Conservation (phyloP, 169 alveolate genomes). For the Cryptosporidium felis region DNA sequence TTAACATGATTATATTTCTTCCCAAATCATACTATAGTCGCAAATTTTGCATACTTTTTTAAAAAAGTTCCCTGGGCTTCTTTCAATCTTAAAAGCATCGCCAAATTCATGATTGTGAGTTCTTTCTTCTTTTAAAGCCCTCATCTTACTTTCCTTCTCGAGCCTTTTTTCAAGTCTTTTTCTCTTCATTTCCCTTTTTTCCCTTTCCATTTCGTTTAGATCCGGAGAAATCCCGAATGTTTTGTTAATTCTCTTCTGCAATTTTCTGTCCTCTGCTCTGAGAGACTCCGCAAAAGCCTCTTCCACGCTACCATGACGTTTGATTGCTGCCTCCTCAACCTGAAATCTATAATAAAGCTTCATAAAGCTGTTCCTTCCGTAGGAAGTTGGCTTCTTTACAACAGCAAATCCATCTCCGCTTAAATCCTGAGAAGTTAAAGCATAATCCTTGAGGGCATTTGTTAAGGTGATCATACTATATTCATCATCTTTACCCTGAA, state of each 20-base stretch:
- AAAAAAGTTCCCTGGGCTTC: neutral
- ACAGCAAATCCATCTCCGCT: slow-evolving; percentile 19
- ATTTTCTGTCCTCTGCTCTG: neutral
- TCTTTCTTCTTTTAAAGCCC: neutral
- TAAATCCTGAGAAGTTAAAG: slow-evolving; percentile 29
- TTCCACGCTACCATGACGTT: slow-evolving; percentile 31
- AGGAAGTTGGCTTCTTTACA: slow-evolving; percentile 44
- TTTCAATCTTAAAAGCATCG: neutral
- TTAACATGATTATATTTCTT: neutral
- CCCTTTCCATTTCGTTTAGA: neutral
- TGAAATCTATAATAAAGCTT: slow-evolving; percentile 63
- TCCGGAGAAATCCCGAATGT: slow-evolving; percentile 1
- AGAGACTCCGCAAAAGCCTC: slow-evolving; percentile 34
- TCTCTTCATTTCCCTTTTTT: neutral
- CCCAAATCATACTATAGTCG: slow-evolving; percentile 33
- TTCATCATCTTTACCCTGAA: slow-evolving; percentile 33
- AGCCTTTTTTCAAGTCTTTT: neutral
- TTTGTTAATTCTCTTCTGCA: slow-evolving; percentile 34
- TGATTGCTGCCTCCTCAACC: slow-evolving; percentile 57
- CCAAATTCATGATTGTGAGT: slow-evolving; percentile 22
- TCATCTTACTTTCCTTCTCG: slow-evolving; percentile 15
- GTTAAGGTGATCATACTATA: slow-evolving; percentile 50
- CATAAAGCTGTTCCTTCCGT: slow-evolving; percentile 61
- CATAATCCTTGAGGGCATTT: slow-evolving; percentile 51
- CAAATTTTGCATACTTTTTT: slow-evolving; percentile 26